Evolutionary conservation across 192 early-diverging fungal genomes (phyloP).

Genomic region (Podila epigama): DNA sequence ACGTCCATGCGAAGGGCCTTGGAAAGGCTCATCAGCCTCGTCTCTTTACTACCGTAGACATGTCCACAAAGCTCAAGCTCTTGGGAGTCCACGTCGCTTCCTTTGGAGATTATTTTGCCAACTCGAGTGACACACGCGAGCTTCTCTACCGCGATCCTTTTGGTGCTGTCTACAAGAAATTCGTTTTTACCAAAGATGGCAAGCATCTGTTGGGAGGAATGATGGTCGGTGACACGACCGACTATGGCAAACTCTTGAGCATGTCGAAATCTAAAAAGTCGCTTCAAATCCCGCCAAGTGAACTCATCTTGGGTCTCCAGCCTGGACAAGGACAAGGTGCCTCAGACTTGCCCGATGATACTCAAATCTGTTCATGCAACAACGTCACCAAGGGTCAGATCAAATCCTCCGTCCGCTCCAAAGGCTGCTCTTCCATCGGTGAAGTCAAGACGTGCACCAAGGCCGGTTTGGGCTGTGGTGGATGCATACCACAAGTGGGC

Average conservation of each 20-base stretch:
- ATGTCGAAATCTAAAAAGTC: constrained; percentile 59
- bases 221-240: constrained; percentile 71
- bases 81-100: constrained; percentile 74
- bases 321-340: constrained; percentile 48
- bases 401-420: constrained; percentile 48
- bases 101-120: constrained; percentile 74
- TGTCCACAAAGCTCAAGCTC: constrained; percentile 75
- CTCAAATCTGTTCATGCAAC: constrained; percentile 77
- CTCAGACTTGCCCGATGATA: constrained; percentile 68
- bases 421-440: constrained; percentile 54
- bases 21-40: constrained; percentile 33
- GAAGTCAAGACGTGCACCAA: constrained; percentile 68
- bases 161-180: constrained; percentile 65
- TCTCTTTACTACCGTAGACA: constrained; percentile 61
- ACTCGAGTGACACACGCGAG: constrained; percentile 33
- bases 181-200: constrained; percentile 69
- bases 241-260: constrained; percentile 68
- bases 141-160: constrained; percentile 63
- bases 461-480: constrained; percentile 68
- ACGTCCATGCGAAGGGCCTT: constrained; percentile 3
- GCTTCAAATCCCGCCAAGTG: constrained; percentile 57
- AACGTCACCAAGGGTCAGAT: constrained; percentile 71
- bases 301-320: constrained; percentile 58
- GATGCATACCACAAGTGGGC: constrained; percentile 65
- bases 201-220: constrained; percentile 72